phyloP scores from a whole-genome alignment of 768 basidiomycete genomes.

The Krasilnikovozyma curviuscula region DNA sequence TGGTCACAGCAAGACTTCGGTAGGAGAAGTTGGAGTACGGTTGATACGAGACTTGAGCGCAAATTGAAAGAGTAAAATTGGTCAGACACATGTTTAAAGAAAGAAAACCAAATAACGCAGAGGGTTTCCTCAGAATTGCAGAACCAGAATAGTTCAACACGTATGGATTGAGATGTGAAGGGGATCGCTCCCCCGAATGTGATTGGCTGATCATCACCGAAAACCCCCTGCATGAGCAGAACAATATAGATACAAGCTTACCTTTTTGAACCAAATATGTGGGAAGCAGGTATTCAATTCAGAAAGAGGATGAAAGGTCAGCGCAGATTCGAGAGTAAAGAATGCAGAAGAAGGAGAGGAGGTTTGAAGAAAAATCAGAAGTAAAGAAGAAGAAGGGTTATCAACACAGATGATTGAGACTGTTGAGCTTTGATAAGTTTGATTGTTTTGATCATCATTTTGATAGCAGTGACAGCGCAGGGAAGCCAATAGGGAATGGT shows the following conservation, averaged over 20 bases:
- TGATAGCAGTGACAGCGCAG: constrained; percentile 3
- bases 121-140: constrained; percentile 10
- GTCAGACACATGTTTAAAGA: not conserved
- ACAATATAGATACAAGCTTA: not conserved
- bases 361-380: constrained; percentile 2
- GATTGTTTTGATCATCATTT: constrained; percentile 23
- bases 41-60: constrained; percentile 50
- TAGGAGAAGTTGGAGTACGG: constrained; percentile 51
- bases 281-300: not conserved
- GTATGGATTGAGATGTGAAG: constrained; percentile 5
- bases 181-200: too few species aligned
- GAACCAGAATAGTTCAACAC: constrained; percentile 11
- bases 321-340: not conserved
- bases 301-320: not conserved
- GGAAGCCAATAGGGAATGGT: constrained; percentile 10
- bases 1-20: constrained; percentile 44
- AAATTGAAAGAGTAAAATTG: not conserved
- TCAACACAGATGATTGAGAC: constrained; percentile 23
- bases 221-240: too few species aligned
- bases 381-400: constrained; percentile 10
- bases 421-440: constrained; percentile 27
- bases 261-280: not conserved
- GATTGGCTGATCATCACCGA: too few species aligned
- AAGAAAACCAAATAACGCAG: not conserved
- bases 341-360: constrained; percentile 1